Evolutionary conservation across 23 red algal species (phyloP), one percentile per base, ranked within the genome.

Genomic region (Rhodosorus marinus): DNA sequence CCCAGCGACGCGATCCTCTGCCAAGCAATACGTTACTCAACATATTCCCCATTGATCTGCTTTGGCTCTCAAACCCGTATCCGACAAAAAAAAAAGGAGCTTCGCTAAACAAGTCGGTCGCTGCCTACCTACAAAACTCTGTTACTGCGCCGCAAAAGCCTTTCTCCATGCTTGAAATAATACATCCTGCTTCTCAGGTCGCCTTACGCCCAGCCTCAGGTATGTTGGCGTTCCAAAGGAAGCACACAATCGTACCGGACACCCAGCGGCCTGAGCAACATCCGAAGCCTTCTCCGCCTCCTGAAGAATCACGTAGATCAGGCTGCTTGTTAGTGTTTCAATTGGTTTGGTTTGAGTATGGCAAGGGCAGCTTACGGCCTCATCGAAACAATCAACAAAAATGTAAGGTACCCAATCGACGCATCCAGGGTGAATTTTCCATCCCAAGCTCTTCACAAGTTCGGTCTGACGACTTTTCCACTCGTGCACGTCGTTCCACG

Each of bases 401-500:
- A 98, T 60, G 79, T 80, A 98, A 0, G 90, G 90, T 24, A 98
- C 72, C 90, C 90, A 98, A 17, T 30, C 1, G 0, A 74, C 74
- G 8, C 42, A 64, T 11, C 52, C 21, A 3, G 74, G 67, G 58
- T 85, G 75, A 15, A 75, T 64, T 51, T 17, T 29, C 90, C 90
- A 98, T 17, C 79, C 76, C 31, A 98, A 26, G 34, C 41, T 34
- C 4, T 29, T 29, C 25, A 84, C 29, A 11, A 70, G 48, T 19
- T 49, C 40, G 52, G 75, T 59, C 45, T 64, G 57, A 19, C 31
- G 23, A 26, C 20, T 19, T 38, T 58, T 72, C 90, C 90, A 98
- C 33, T 69, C 30, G 17, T 72, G 79, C 49, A 98, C 29, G 17
- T 17, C 23, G 8, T 80, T 60, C 90, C 90, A 98, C 54, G 90